Percentiles rank a stretch among this genome's conserved stretches.
Evolutionary conservation across 306 rosid species (phyloP).

Genomic region (Abrus precatorius): DNA sequence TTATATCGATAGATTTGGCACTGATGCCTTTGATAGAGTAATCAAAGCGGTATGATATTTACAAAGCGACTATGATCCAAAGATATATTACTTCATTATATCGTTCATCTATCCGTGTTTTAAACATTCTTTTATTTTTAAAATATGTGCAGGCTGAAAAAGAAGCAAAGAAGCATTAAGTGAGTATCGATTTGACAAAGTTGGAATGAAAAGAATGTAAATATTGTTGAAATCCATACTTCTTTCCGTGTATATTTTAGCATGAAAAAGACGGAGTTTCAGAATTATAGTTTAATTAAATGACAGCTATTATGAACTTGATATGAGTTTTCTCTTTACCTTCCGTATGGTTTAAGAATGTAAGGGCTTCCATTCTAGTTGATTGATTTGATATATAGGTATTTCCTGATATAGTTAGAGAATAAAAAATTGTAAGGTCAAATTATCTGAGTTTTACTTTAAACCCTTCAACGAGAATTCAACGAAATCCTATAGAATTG

Average conservation of each 20-base stretch:
- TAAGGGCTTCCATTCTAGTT: not conserved
- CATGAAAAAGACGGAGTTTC: conserved; percentile 1
- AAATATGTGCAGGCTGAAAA: conserved; percentile 74
- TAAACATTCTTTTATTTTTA: not conserved
- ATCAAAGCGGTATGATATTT: conserved; percentile 64
- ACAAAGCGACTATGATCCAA: not conserved
- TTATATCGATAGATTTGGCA: conserved; percentile 70
- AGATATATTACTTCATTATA: not conserved
- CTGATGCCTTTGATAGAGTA: conserved; percentile 81
- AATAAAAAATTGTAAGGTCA: not conserved
- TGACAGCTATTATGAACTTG: not conserved
- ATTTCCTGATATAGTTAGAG: not conserved
- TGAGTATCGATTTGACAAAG: not conserved
- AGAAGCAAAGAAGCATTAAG: conserved; percentile 80
- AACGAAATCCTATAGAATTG: not conserved
- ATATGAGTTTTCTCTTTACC: conserved; percentile 12
- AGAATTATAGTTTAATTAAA: not conserved
- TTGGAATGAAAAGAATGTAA: conserved; percentile 17
- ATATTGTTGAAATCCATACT: conserved; percentile 8
- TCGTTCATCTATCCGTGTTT: not conserved
- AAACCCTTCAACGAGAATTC: not conserved
- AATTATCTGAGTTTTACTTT: not conserved
- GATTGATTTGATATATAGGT: not conserved
- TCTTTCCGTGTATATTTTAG: not conserved
- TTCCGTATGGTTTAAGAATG: not conserved